phyloP scores from a whole-genome alignment of 139 green algal genomes.

The Picochlorum sp. region DNA sequence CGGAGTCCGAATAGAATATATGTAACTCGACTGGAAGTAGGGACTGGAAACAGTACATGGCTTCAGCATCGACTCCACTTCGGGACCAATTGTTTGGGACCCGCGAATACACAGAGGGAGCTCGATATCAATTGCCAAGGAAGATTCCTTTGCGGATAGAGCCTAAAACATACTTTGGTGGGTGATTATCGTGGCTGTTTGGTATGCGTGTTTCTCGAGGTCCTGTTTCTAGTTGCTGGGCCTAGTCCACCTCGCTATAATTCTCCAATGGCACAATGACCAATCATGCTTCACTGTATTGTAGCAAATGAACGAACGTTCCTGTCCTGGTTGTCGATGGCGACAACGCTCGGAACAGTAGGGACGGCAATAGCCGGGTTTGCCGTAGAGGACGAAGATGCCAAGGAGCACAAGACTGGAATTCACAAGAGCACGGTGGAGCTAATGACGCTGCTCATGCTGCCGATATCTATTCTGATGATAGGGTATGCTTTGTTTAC shows the following conservation, averaged over 20 bases:
- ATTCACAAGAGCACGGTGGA: constrained; percentile 57
- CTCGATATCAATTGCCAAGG: constrained; percentile 54
- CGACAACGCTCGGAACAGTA: constrained; percentile 71
- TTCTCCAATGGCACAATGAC: not conserved
- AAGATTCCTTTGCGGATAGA: constrained; percentile 76
- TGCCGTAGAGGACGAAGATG: constrained; percentile 12
- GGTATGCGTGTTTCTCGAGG: too few relatives aligned
- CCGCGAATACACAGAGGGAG: constrained; percentile 26
- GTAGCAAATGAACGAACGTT: constrained; percentile 82
- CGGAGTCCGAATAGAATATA: too few relatives aligned
- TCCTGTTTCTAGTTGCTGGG: too few relatives aligned
- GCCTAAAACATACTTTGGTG: constrained; percentile 85
- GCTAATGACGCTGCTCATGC: constrained; percentile 56
- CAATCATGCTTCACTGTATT: not conserved
- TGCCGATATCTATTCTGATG: constrained; percentile 74
- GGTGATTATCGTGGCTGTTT: too few relatives aligned
- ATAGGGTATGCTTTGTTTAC: constrained; percentile 70
- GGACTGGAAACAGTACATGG: too few relatives aligned
- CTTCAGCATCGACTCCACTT: not conserved
- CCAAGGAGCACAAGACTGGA: not conserved
- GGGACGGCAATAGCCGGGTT: constrained; percentile 67
- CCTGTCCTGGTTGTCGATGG: constrained; percentile 77
- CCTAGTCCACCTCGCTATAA: not conserved
- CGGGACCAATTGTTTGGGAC: constrained; percentile 23
- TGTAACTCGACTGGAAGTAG: too few relatives aligned